phyloP scores from a whole-genome alignment of 352 stramenopile species.

The Phytophthora macrochlamydospora region DNA sequence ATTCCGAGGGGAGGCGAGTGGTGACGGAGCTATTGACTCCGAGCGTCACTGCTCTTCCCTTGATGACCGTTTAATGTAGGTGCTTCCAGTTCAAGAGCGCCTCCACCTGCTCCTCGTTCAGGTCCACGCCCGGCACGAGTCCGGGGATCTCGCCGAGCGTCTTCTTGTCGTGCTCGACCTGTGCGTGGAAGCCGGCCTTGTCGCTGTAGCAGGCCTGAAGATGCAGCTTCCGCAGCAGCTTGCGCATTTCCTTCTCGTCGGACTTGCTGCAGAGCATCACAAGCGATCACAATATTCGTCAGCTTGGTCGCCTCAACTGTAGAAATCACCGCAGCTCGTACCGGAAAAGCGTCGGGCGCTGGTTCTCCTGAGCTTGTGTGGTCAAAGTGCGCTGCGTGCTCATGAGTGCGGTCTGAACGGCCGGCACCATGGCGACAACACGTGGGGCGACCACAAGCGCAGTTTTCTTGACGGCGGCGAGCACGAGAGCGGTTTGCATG shows the following conservation, averaged over 20 bases:
- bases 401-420: conserved; percentile 29
- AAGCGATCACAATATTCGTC: conserved; percentile 2
- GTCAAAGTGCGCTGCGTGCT: conserved; percentile 24
- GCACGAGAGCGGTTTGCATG: conserved; percentile 32
- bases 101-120: conserved; percentile 63
- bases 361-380: conserved; percentile 34
- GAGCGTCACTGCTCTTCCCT: conserved; percentile 1
- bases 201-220: conserved; percentile 66
- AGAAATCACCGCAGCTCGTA: not conserved
- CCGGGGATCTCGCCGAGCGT: conserved; percentile 64
- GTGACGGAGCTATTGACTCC: not conserved
- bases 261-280: conserved; percentile 58
- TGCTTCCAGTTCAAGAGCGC: conserved; percentile 88
- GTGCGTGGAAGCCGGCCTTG: conserved; percentile 49
- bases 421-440: conserved; percentile 20
- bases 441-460: conserved; percentile 21
- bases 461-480: conserved; percentile 30
- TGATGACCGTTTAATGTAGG: conserved; percentile 43
- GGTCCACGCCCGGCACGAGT: conserved; percentile 58
- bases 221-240: conserved; percentile 84
- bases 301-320: not conserved
- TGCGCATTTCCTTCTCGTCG: conserved; percentile 84
- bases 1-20: conserved; percentile 1
- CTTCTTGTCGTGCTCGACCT: conserved; percentile 72
- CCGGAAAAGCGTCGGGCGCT: conserved; percentile 29